Percentiles rank a stretch among this genome's conserved stretches.
These are phyloP conservation scores for Xylaria sp. DNA, from an alignment of 2,329 filamentous ascomycete genomes.

Conservation along the genomic window DNA sequence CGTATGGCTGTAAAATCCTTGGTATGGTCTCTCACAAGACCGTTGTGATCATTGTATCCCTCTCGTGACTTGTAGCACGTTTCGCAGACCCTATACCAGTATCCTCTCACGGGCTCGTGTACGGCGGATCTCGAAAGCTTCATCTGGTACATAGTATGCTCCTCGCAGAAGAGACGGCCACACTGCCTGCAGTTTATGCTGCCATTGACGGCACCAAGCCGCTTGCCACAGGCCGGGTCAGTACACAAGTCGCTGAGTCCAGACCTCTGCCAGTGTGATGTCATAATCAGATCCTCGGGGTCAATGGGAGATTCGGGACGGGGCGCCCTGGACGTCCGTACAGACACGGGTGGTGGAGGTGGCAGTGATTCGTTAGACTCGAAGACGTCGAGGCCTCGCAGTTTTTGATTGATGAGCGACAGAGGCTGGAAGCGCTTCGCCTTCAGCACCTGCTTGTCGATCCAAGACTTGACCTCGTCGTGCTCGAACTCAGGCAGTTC, in stretches of 20 bases:
- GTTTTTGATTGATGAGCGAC: slow-evolving; percentile 90
- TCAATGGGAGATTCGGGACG: slow-evolving; percentile 64
- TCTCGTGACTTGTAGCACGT: slow-evolving; percentile 98
- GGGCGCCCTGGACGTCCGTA: slow-evolving; percentile 50
- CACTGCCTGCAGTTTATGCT: slow-evolving; percentile 94
- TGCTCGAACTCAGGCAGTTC: slow-evolving; percentile 89
- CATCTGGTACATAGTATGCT: slow-evolving; percentile 99
- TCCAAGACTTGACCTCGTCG: slow-evolving; percentile 96
- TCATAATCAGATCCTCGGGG: slow-evolving; percentile 89
- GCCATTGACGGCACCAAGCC: slow-evolving; percentile 80
- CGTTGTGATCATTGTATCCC: slow-evolving; percentile 91
- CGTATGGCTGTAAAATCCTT: slow-evolving; percentile 76
- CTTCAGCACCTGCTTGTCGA: slow-evolving; percentile 92
- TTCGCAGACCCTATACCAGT: slow-evolving; percentile 96
- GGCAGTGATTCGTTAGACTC: slow-evolving; percentile 82
- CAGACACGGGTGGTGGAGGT: slow-evolving; percentile 50
- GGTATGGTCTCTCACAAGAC: slow-evolving; percentile 76
- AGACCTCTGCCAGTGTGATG: slow-evolving; percentile 86
- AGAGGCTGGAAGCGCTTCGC: slow-evolving; percentile 93
- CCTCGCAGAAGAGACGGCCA: slow-evolving; percentile 92
- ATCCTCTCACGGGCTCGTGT: slow-evolving; percentile 88
- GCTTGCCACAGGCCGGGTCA: slow-evolving; percentile 85
- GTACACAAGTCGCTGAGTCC: slow-evolving; percentile 82
- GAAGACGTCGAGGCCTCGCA: slow-evolving; percentile 92
- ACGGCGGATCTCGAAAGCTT: slow-evolving; percentile 89